Conservation (phyloP, 176 grass and related monocot genomes). For the Otatea glauca region DNA sequence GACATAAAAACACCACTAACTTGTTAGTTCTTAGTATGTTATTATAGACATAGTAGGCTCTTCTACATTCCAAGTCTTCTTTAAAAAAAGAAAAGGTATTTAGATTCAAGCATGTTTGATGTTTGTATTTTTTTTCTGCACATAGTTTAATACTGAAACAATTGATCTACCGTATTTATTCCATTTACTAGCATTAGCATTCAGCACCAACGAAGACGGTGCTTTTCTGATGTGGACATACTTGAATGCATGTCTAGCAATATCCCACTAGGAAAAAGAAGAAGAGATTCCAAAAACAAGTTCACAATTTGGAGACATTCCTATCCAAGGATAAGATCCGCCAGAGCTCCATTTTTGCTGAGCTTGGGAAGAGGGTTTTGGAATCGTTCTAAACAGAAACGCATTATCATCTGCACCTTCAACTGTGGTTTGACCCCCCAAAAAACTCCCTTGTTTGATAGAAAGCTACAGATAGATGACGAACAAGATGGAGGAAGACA, state of each 20-base stretch:
- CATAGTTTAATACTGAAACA: not conserved
- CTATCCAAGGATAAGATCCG: not conserved
- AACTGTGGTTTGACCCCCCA: conserved; percentile 19
- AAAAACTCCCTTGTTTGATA: not conserved
- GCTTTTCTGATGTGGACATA: not conserved
- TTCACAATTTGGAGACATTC: not conserved
- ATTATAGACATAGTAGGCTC: not conserved
- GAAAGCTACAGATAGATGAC: not conserved
- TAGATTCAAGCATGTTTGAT: not conserved
- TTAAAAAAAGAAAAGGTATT: not conserved
- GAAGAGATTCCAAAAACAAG: conserved; percentile 18
- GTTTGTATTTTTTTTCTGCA: not conserved
- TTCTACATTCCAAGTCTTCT: not conserved
- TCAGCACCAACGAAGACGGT: not conserved
- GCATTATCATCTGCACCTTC: not conserved
- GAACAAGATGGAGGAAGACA: not conserved
- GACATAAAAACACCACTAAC: not conserved
- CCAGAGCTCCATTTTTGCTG: conserved; percentile 1
- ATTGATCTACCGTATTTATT: not conserved
- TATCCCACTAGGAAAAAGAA: not conserved
- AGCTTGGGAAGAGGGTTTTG: conserved; percentile 31
- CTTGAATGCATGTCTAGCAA: conserved; percentile 23
- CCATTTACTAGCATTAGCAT: not conserved
- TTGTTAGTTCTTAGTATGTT: not conserved
- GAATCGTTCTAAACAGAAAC: not conserved